A percentile compares a stretch with the other conserved stretches of the same genome.
These are phyloP conservation scores for Pythium periplocum DNA, from an alignment of 352 stramenopile species.

Conservation along the genomic window DNA sequence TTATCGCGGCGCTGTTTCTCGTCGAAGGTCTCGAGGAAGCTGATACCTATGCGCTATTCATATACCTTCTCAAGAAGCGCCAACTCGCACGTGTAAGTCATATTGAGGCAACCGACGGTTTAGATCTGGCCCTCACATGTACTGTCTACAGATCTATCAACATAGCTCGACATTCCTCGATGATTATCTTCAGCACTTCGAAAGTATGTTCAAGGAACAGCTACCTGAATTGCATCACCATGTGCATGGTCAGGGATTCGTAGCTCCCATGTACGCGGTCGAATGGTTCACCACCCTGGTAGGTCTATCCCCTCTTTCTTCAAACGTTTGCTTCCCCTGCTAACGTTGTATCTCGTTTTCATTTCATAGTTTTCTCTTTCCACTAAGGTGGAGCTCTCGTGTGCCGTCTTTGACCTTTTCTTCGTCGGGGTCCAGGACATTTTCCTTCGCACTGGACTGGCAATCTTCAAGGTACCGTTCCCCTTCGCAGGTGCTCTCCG, in stretches of 20 bases:
- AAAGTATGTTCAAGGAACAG: slow-evolving; percentile 58
- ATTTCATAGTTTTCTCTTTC: slow-evolving; percentile 65
- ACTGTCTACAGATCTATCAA: slow-evolving; percentile 53
- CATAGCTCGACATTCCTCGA: slow-evolving; percentile 80
- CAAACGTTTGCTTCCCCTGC: neutral
- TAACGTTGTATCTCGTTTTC: neutral
- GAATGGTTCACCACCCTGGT: slow-evolving; percentile 87
- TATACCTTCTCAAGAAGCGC: slow-evolving; percentile 79
- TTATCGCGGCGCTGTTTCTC: slow-evolving; percentile 81
- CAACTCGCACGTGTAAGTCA: slow-evolving; percentile 50
- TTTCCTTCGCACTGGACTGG: slow-evolving; percentile 72
- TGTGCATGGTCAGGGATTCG: slow-evolving; percentile 60
- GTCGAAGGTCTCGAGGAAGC: slow-evolving; percentile 76
- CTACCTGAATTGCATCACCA: slow-evolving; percentile 66
- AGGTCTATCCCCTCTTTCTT: neutral
- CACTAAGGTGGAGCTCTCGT: slow-evolving; percentile 74
- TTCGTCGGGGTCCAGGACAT: slow-evolving; percentile 77
- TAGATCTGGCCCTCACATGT: neutral
- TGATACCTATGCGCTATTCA: slow-evolving; percentile 74
- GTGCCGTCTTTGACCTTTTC: slow-evolving; percentile 82
- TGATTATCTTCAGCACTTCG: slow-evolving; percentile 80
- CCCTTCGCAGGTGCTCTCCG: too few relatives aligned
- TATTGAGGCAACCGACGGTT: too few relatives aligned
- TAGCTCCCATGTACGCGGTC: slow-evolving; percentile 79
- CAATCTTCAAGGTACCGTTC: slow-evolving; percentile 38